These are phyloP conservation scores for Eucalyptus marginata DNA, from an alignment of 345 rosid species.

Conservation along the genomic window DNA sequence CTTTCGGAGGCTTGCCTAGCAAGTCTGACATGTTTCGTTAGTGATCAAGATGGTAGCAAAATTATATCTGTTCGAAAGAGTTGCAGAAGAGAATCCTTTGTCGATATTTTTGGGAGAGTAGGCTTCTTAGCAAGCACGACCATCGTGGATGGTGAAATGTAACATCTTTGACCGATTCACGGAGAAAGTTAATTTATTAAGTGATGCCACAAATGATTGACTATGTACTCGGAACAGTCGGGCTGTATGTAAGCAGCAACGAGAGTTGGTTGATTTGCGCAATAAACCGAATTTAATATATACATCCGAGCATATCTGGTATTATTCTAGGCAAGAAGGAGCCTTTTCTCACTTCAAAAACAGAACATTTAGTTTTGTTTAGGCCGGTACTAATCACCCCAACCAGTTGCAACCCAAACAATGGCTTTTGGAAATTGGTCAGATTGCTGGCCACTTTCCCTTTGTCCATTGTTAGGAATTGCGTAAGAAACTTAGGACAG, in stretches of 20 bases:
- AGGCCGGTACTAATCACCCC: background rate
- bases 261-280: background rate
- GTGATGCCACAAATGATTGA: background rate
- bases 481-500: background rate
- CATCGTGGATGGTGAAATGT: background rate
- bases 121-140: background rate
- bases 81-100: background rate
- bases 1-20: background rate
- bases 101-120: background rate
- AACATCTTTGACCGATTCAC: background rate
- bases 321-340: background rate
- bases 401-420: background rate
- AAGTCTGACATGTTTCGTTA: background rate
- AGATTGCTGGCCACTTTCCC: background rate
- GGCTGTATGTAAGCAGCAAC: background rate
- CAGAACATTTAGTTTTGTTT: background rate
- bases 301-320: background rate
- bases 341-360: background rate
- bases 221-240: background rate
- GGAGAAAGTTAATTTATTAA: background rate
- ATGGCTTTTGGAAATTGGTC: background rate
- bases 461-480: background rate
- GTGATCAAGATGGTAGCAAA: too few species aligned
- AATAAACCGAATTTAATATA: background rate
- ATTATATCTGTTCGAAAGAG: background rate